These are phyloP conservation scores for Acanthamoeba lenticulata DNA, from an alignment of 208 protist genomes.

Conservation along the genomic window DNA sequence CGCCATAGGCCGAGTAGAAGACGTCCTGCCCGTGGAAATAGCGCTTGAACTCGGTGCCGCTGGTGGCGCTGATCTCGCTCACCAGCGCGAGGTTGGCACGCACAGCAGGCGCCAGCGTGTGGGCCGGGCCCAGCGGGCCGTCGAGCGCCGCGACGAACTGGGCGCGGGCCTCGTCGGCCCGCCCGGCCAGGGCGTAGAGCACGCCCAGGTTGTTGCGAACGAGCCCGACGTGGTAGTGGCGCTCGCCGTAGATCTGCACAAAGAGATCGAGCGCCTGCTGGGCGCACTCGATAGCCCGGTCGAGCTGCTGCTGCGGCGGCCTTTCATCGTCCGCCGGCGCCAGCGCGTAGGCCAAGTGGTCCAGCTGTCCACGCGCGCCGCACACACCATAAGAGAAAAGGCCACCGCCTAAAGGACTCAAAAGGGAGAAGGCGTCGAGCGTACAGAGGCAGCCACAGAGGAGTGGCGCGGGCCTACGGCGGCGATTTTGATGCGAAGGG, in stretches of 20 bases:
- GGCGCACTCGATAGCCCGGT: background rate
- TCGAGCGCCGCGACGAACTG: background rate
- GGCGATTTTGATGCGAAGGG: background rate
- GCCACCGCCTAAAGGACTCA: background rate
- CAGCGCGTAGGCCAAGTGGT: slow-evolving; percentile 13
- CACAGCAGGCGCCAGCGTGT: no score
- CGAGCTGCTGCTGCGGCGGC: background rate
- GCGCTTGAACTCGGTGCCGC: background rate
- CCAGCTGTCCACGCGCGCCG: background rate
- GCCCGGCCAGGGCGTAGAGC: background rate
- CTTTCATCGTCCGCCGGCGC: background rate
- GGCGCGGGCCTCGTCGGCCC: no score
- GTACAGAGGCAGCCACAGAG: background rate
- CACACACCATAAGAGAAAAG: background rate
- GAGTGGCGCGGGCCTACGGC: background rate
- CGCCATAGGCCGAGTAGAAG: background rate
- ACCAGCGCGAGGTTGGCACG: background rate
- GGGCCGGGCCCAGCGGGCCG: no score
- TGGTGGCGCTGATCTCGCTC: background rate
- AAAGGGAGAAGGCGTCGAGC: background rate
- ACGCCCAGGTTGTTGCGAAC: slow-evolving; percentile 13
- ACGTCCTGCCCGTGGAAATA: slow-evolving; percentile 4
- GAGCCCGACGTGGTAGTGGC: background rate
- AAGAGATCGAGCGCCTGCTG: background rate
- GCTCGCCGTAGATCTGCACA: slow-evolving; percentile 2